phyloP scores from a whole-genome alignment of 352 stramenopile genomes.

The Phytopythium delawarense region DNA sequence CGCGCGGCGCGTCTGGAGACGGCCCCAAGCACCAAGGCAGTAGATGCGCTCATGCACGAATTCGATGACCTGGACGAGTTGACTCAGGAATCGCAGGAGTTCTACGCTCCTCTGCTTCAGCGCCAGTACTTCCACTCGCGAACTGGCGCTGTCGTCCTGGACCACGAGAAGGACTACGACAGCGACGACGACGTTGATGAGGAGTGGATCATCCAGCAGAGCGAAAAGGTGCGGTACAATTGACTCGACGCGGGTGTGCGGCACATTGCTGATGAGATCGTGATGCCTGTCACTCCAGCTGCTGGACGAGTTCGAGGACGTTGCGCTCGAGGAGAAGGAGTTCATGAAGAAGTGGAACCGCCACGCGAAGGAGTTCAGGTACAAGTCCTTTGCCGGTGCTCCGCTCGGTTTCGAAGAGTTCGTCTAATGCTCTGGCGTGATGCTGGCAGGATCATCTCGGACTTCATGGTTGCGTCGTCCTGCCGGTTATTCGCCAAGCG shows the following conservation, averaged over 20 bases:
- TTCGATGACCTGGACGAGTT: conserved; percentile 69
- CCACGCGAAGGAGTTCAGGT: conserved; percentile 77
- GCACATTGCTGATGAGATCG: background rate
- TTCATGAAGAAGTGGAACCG: conserved; percentile 92
- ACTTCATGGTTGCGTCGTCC: conserved; percentile 86
- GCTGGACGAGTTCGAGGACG: conserved; percentile 86
- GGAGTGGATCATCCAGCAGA: conserved; percentile 87
- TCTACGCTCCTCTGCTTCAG: conserved; percentile 71
- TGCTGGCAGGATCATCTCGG: conserved; percentile 58
- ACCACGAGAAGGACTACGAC: conserved; percentile 84
- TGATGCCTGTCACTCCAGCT: conserved; percentile 29
- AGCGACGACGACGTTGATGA: conserved; percentile 88
- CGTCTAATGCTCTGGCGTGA: conserved; percentile 1
- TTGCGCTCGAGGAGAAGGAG: conserved; percentile 82
- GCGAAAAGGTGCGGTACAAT: conserved; percentile 46
- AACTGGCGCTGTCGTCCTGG: conserved; percentile 74
- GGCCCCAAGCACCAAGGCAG: conserved; percentile 23
- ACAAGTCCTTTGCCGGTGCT: background rate
- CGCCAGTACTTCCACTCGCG: conserved; percentile 88
- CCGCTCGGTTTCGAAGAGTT: background rate
- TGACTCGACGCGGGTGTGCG: too few species aligned
- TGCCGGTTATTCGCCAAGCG: conserved; percentile 81
- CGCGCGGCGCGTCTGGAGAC: conserved; percentile 12
- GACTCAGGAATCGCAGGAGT: conserved; percentile 54
- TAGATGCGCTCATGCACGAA: conserved; percentile 66